Percentiles rank a stretch among this genome's conserved stretches.
These are phyloP conservation scores for Elasticomyces elasticus DNA, from an alignment of 495 filamentous ascomycete species.

Conservation along the genomic window DNA sequence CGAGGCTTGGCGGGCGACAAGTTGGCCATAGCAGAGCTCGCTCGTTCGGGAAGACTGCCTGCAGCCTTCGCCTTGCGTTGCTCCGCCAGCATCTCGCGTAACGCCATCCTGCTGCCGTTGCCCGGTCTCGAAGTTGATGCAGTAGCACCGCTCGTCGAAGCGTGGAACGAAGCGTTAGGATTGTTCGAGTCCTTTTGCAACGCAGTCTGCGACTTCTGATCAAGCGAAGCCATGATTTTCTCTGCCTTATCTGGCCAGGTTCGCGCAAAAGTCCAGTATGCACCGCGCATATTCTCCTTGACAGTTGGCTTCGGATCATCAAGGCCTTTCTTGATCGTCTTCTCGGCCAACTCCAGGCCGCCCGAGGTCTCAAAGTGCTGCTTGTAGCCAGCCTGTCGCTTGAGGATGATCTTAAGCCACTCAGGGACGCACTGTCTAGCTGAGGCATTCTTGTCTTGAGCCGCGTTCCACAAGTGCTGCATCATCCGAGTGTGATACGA, in stretches of 20 bases:
- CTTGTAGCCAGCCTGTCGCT: conserved; percentile 68
- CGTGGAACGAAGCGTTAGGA: conserved; percentile 47
- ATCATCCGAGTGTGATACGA: conserved; percentile 69
- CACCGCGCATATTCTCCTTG: conserved; percentile 67
- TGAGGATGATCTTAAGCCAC: conserved; percentile 76
- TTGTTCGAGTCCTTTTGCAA: conserved; percentile 73
- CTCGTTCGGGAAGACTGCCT: conserved; percentile 54
- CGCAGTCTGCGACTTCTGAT: conserved; percentile 59
- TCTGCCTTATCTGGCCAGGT: conserved; percentile 75
- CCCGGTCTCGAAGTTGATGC: conserved; percentile 37
- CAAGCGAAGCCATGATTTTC: conserved; percentile 61
- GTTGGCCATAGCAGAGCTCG: conserved; percentile 63
- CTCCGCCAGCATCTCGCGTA: conserved; percentile 73
- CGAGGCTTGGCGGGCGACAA: conserved; percentile 47
- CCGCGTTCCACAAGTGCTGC: conserved; percentile 70
- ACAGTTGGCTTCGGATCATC: conserved; percentile 80
- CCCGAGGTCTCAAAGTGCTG: conserved; percentile 72
- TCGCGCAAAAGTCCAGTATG: conserved; percentile 70
- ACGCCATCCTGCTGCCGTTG: conserved; percentile 46
- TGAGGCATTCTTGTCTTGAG: conserved; percentile 84
- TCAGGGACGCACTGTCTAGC: conserved; percentile 65
- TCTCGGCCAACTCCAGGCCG: conserved; percentile 70
- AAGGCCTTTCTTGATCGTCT: conserved; percentile 77
- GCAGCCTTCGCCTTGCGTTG: conserved; percentile 59
- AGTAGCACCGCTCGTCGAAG: conserved; percentile 35